Conservation (phyloP, 1,139 yeast species). For the Yamadazyma diospyri region DNA sequence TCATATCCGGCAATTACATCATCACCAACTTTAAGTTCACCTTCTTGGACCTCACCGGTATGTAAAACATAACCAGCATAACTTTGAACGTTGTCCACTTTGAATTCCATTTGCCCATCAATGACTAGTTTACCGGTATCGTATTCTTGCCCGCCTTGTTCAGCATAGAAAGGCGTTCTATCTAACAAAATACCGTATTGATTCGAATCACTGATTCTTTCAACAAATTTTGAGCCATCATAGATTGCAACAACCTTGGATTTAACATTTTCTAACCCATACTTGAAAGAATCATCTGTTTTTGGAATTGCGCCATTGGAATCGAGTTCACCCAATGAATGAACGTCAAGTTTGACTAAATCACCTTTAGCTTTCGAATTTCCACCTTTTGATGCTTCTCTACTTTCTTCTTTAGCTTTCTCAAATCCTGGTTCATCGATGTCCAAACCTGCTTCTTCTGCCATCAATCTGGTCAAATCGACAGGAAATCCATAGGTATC, state of each 20-base stretch:
- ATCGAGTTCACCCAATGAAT: constrained; percentile 68
- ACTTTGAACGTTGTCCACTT: constrained; percentile 84
- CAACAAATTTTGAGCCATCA: constrained; percentile 61
- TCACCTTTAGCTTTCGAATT: constrained; percentile 58
- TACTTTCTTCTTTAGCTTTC: constrained; percentile 79
- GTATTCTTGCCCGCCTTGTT: constrained; percentile 98
- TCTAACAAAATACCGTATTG: constrained; percentile 81
- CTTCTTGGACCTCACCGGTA: constrained; percentile 83
- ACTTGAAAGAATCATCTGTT: constrained; percentile 80
- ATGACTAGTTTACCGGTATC: constrained; percentile 92
- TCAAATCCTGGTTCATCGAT: constrained; percentile 92
- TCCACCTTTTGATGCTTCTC: constrained; percentile 92
- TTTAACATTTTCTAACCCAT: constrained; percentile 59
- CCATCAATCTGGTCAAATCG: constrained; percentile 96
- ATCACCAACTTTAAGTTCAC: constrained; percentile 63
- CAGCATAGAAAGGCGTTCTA: constrained; percentile 94
- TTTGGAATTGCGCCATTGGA: constrained; percentile 60
- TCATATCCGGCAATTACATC: constrained; percentile 83
- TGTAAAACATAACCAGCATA: constrained; percentile 96
- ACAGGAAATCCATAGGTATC: constrained; percentile 99
- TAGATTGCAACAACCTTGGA: constrained; percentile 69
- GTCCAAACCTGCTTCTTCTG: constrained; percentile 93
- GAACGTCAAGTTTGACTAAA: constrained; percentile 82
- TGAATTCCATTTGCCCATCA: constrained; percentile 84
- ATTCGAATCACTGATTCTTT: constrained; percentile 40